Base-by-base conservation (phyloP, 805 yeast genomes). In the Candida tammaniensis region DNA sequence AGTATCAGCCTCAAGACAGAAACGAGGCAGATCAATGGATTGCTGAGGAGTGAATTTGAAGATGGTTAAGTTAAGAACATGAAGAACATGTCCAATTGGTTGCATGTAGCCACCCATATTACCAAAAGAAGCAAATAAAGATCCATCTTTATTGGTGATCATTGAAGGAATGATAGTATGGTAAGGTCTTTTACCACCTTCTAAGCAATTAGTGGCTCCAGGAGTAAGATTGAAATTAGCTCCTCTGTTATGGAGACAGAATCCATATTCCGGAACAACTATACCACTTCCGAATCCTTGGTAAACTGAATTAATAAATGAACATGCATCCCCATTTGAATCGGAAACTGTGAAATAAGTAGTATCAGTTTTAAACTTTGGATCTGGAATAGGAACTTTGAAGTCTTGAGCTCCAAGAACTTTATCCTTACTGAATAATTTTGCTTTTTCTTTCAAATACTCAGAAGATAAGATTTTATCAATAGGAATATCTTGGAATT, bases 71-170 rank as follows among this genome's bases (percentile, higher is more conserved):
- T 86, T 85, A 42, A 84, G 57, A 24, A 75, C 80, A 23, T 82
- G 89, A 54, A 83, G 91, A 5, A 85, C 78, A 47, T 85, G 94
- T 2, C 89, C 89, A 47, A 82, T 86, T 3, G 94, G 94, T 55
- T 86, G 95, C 64, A 80, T 83, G 61, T 78, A 85, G 0, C 91
- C 94, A 12, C 95, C 95, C 87, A 83, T 84, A 41, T 82, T 84
- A 31, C 91, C 93, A 46, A 70, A 80, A n/a, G 81, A 61, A 1
- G 88, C 87, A 48, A 69, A 79, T n/a, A 85, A 57, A 4, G 51
- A 46, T 13, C 54, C 57, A 17, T 73, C 74, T 4, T 40, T 42
- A 19, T 57, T 61, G 10, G 94, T 85, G 19, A 85, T 73, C 80
- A 85, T 72, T 0, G 87, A 86, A 1, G 94, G 94, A 39, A 85